Evolutionary conservation across 352 stramenopile species (phyloP), one percentile per base, ranked within the genome.

Genomic region (Globisporangium emineosum): DNA sequence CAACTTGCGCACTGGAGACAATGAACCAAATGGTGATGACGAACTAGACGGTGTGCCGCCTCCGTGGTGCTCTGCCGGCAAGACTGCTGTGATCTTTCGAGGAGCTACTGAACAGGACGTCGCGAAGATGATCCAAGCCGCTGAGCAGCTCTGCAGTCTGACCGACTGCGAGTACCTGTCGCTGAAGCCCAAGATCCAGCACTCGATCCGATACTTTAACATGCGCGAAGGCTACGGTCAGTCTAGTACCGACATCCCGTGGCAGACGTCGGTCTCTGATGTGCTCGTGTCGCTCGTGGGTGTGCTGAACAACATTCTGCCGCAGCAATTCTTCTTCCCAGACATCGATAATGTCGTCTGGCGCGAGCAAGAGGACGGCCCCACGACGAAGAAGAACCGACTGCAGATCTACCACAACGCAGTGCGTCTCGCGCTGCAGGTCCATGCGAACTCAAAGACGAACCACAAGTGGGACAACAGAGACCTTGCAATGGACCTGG

Each of bases 161-260:
- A 86, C 77, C 5, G 32, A 78, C 13, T 88, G 79, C 53, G 76
- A 83, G 67, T 86, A 80, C 54, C 70, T 77, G 13, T 81, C 73
- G 17, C 47, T 83, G 56, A 88, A 88, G 56, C 79, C 77, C 25
- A 81, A 72, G 33, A 88, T 86, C 40, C 57, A 67, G 47, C 79
- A 86, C 47, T 30, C 62, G 27, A 83, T 88, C 55, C 59, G 60
- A 37, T 79, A 85, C 47, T 88, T 86, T 49, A 83, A 88, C 70
- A 86, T 88, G 79, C 77, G 77, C 30, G 75, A 88, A 63, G 75
- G 74, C 5, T 88, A 71, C 30, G 77, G 79, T 0, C 77, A 88
- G 47, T 27, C 47, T 2, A 45, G 19, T 27, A 62, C 52, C 6
- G 60, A 68, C 49, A 80, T 88, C 29, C 77, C 77, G 25, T 85